Base-by-base conservation (phyloP, 345 rosid genomes). In the Sisymbrium irio region DNA sequence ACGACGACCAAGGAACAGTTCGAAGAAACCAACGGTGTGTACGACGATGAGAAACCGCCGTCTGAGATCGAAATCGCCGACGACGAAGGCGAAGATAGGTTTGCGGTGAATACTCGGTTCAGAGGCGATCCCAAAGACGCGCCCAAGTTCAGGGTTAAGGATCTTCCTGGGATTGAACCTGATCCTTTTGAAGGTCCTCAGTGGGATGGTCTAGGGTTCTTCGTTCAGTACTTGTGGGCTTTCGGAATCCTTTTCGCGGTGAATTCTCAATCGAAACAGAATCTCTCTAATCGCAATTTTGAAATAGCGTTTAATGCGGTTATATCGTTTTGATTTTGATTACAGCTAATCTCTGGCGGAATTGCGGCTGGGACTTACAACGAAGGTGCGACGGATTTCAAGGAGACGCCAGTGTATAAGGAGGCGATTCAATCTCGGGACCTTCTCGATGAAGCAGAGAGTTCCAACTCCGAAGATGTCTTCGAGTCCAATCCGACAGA, bases 401-500 rank as follows among this genome's bases (percentile, higher is more conserved):
- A 91, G 82, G 86, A 83, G 37, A 94, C 99, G 19, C 93, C 97
- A 13, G 96, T 81, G 0, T 91, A 85, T 80, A 86, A 91, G 79
- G 97, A 89, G 58, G 84, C 97, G 3, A 58, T 87, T 22, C 87
- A 90, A 73, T 81, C 96, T 59, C 85, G 55, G 49, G 92, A 89
- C 41, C 87, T 91, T 61, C 80, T 91, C 17, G 97, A 91, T 72
- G 96, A 84, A 74, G 89, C 96, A 0, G 89, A 86, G 9, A 78
- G 85, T 68, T 88, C 92, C 1, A 83, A 68, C 69, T 75, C 96
- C 0, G 97, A 94, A 73, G 97, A 93, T 74, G 88, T 89, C 39
- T 91, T 94, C 0, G 98, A 94, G 74, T 89, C 95, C n/a, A 94
- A 91, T 65, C 98, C 97, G n/a, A 91, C 97, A 5, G 97, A 94